A percentile compares a stretch with the other conserved stretches of the same genome.
Evolutionary conservation across 352 stramenopile species (phyloP).

Genomic region (Phytophthora podocarpi): DNA sequence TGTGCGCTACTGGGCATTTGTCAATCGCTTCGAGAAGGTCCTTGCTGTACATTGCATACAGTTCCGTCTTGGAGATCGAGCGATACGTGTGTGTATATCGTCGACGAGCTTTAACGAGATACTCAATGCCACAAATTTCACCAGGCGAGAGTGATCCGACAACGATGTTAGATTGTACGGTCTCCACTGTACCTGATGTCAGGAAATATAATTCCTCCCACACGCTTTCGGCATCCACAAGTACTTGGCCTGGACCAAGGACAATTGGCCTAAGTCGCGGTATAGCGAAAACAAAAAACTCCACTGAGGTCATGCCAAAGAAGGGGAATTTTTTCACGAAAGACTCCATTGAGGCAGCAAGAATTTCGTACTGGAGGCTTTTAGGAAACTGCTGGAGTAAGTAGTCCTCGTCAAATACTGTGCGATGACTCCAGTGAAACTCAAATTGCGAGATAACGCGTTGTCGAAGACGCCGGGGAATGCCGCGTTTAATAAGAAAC

Average conservation of each 20-base stretch:
- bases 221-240: conserved; percentile 80
- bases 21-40: conserved; percentile 63
- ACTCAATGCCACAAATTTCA: conserved; percentile 83
- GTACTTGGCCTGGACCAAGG: conserved; percentile 54
- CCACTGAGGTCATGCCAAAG: conserved; percentile 73
- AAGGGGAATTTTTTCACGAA: conserved; percentile 83
- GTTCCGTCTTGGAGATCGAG: conserved; percentile 63
- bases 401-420: conserved; percentile 75
- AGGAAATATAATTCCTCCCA: conserved; percentile 87
- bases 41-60: conserved; percentile 70
- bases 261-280: conserved; percentile 68
- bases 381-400: conserved; percentile 70
- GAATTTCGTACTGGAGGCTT: conserved; percentile 81
- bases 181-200: conserved; percentile 58
- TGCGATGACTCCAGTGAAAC: conserved; percentile 77
- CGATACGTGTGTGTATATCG: conserved; percentile 75
- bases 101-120: conserved; percentile 54
- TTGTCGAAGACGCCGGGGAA: conserved; percentile 66
- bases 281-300: conserved; percentile 78
- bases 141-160: conserved; percentile 60
- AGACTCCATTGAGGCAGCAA: conserved; percentile 73
- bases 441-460: conserved; percentile 83
- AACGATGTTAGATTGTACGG: conserved; percentile 60
- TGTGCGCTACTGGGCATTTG: conserved; percentile 67
- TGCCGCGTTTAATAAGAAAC: conserved; percentile 72